A percentile compares a stretch with the other conserved stretches of the same genome.
These are phyloP conservation scores for Phalaenopsis hybrid DNA, from an alignment of 116 monocot species.

Conservation along the genomic window DNA sequence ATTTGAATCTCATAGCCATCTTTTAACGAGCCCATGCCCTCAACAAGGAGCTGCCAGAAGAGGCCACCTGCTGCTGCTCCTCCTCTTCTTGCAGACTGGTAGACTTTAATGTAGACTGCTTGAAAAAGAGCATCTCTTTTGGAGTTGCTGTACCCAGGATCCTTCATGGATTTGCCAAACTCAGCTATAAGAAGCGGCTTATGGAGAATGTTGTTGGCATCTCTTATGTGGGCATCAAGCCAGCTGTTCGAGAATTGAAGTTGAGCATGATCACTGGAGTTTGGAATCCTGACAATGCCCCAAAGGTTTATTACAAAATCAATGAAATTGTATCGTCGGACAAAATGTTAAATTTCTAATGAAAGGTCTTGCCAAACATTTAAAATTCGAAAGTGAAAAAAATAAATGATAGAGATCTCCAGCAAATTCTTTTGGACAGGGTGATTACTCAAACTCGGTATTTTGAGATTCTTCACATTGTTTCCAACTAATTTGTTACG, in stretches of 20 bases:
- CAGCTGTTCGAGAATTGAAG: constrained; percentile 58
- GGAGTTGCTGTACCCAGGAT: constrained; percentile 45
- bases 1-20: constrained; percentile 85
- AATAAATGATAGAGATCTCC: background rate
- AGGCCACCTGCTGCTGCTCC: constrained; percentile 67
- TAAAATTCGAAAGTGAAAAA: background rate
- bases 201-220: constrained; percentile 35
- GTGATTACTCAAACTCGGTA: too few species aligned
- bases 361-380: background rate
- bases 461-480: too few species aligned
- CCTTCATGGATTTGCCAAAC: constrained; percentile 80
- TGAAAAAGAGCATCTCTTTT: constrained; percentile 57
- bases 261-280: constrained; percentile 38
- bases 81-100: constrained; percentile 60
- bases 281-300: constrained; percentile 39
- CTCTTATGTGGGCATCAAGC: constrained; percentile 66
- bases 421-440: background rate
- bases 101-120: constrained; percentile 57
- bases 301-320: background rate
- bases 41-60: constrained; percentile 80
- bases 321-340: background rate
- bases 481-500: too few species aligned
- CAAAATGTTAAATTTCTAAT: background rate
- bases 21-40: constrained; percentile 61
- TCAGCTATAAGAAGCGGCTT: constrained; percentile 76